Evolutionary conservation across 2,329 filamentous ascomycete species (phyloP).

Genomic region (Orbilia ellipsospora): DNA sequence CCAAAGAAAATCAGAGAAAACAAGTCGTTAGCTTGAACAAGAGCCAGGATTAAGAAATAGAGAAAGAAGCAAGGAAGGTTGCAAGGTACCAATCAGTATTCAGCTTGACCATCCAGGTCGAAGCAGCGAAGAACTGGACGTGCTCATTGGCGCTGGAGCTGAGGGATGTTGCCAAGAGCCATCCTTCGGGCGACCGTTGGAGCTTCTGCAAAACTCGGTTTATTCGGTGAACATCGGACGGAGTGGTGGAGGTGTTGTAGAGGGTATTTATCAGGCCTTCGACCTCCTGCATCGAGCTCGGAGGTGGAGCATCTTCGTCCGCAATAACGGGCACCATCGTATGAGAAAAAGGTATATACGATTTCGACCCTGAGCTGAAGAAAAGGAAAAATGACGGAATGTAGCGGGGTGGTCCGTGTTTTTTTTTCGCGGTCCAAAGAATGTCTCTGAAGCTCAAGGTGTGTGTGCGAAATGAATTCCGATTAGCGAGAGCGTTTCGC

Average conservation of each 20-base stretch:
- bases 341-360: neutral
- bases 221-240: slow-evolving; percentile 65
- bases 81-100: slow-evolving; percentile 84
- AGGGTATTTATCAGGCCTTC: slow-evolving; percentile 61
- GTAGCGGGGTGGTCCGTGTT: too few relatives aligned
- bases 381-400: too few relatives aligned
- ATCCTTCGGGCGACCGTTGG: slow-evolving; percentile 82
- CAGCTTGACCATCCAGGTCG: slow-evolving; percentile 93
- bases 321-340: slow-evolving; percentile 44
- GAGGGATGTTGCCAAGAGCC: slow-evolving; percentile 83
- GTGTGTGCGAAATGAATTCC: slow-evolving; percentile 36
- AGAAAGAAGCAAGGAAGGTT: neutral
- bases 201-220: slow-evolving; percentile 82
- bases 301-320: slow-evolving; percentile 56
- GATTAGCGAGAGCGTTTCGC: slow-evolving; percentile 39
- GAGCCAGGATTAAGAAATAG: neutral
- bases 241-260: slow-evolving; percentile 59
- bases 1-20: neutral
- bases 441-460: neutral
- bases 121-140: slow-evolving; percentile 88
- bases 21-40: slow-evolving; percentile 12
- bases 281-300: slow-evolving; percentile 64
- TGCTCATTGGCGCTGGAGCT: slow-evolving; percentile 76
- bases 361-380: too few relatives aligned
- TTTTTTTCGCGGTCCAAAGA: neutral